Conservation (phyloP, 257 asterid species). For the Ocimum tenuiflorum region DNA sequence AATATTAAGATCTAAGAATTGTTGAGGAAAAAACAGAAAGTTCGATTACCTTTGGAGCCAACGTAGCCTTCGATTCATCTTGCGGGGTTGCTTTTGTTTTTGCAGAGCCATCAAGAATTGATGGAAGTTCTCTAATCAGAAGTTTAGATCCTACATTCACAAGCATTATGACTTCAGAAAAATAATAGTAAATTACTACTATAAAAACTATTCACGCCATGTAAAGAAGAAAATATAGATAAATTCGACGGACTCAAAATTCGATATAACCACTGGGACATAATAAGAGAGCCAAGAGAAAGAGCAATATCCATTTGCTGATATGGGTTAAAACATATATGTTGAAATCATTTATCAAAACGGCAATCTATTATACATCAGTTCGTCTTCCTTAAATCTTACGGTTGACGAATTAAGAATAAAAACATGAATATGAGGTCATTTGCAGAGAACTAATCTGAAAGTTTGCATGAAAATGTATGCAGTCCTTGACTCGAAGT, state of each 20-base stretch:
- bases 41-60: constrained; percentile 78
- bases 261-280: neutral
- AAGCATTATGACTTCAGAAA: constrained; percentile 7
- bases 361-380: neutral
- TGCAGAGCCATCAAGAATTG: constrained; percentile 82
- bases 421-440: neutral
- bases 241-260: neutral
- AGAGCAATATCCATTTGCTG: neutral
- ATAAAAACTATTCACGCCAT: neutral
- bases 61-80: constrained; percentile 68
- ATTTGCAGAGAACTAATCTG: neutral
- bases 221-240: neutral
- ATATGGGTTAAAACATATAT: neutral
- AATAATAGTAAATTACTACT: neutral
- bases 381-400: neutral
- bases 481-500: neutral
- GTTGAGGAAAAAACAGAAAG: neutral
- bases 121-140: constrained; percentile 75
- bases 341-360: neutral
- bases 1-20: neutral
- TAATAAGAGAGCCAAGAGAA: neutral
- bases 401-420: neutral
- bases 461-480: neutral
- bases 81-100: constrained; percentile 59
- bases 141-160: constrained; percentile 65